Base-by-base conservation (phyloP, 192 early-diverging fungal genomes). In the Coemansia sp. region DNA sequence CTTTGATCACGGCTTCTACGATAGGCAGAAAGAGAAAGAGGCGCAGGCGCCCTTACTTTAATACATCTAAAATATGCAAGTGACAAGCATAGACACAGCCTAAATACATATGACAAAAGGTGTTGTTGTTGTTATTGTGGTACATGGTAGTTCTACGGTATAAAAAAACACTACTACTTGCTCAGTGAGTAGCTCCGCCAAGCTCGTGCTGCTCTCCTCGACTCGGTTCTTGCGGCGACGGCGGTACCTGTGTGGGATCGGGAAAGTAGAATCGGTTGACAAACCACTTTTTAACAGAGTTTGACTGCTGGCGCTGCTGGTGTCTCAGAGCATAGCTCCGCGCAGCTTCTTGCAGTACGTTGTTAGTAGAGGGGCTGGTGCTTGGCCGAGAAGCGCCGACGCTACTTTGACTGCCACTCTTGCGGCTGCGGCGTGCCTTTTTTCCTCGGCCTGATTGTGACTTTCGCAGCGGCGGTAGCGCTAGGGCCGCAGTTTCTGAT, bases 251-350 rank as follows among this genome's bases (percentile, higher is more conserved):
- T 2, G 77, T 79, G 0, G 77, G 77, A 28, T 79, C 77, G 1
- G 77, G 31, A 66, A 79, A 79, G 65, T 79, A 79, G 69, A 79
- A 79, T 16, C 72, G 71, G 62, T 79, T 71, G 24, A 71, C 59
- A 61, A 79, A 79, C 77, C 77, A 79, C 39, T 68, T 70, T 59
- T 74, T 74, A 9, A 79, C 69, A 1, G 71, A 65, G 26, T 74
- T 74, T 23, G 65, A 57, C 34, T 70, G 68, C 24, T 74, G 68
- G 18, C 77, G 64, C 45, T 79, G 77, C 55, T 79, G 76, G 16
- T 79, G 77, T 24, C 77, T 50, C 45, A 79, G 42, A 0, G 77
- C 77, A 51, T 79, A 79, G 57, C 50, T 79, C 33, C 77, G 56
- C 1, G 77, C 77, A 2, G 77, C 77, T 7, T 79, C 77, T 2